Conservation (phyloP, 2,329 filamentous ascomycete genomes). For the Fusarium nelsonii region DNA sequence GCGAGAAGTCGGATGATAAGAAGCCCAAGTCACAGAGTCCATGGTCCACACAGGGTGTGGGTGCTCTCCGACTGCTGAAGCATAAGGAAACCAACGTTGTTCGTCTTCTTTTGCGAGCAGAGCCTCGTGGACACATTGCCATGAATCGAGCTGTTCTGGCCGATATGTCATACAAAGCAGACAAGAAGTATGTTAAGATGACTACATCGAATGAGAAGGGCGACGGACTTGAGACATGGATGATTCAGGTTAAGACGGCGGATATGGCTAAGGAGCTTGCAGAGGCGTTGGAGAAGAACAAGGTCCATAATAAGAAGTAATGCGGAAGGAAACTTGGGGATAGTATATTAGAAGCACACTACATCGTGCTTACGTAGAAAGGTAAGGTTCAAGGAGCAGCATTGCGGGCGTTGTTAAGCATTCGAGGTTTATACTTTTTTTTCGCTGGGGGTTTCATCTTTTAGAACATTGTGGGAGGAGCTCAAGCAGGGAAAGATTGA, state of each 20-base stretch:
- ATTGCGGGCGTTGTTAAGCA: conserved; percentile 46
- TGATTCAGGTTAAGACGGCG: conserved; percentile 76
- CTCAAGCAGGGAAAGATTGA: conserved; percentile 42
- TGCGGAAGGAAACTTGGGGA: conserved; percentile 36
- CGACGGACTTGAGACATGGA: conserved; percentile 74
- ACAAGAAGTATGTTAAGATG: conserved; percentile 71
- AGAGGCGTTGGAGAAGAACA: conserved; percentile 64
- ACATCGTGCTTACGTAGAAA: conserved; percentile 45
- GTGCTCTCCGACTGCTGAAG: conserved; percentile 78
- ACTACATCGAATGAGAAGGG: conserved; percentile 69
- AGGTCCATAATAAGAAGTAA: conserved; percentile 67
- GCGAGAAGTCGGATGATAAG: conserved; percentile 61
- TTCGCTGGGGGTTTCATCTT: conserved; percentile 5
- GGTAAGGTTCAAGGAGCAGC: conserved; percentile 44
- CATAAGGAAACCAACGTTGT: conserved; percentile 76
- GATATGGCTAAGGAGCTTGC: conserved; percentile 68
- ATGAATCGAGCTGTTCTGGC: conserved; percentile 77
- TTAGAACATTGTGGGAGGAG: conserved; percentile 20
- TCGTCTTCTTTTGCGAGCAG: conserved; percentile 78
- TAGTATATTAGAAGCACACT: conserved; percentile 45
- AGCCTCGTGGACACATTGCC: conserved; percentile 78
- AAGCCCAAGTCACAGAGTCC: conserved; percentile 64
- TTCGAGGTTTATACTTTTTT: conserved; percentile 32
- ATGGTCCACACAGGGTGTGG: conserved; percentile 79
- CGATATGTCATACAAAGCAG: conserved; percentile 71